phyloP scores from a whole-genome alignment of 805 yeast species.

The Cyberlindnera mississippiensis region DNA sequence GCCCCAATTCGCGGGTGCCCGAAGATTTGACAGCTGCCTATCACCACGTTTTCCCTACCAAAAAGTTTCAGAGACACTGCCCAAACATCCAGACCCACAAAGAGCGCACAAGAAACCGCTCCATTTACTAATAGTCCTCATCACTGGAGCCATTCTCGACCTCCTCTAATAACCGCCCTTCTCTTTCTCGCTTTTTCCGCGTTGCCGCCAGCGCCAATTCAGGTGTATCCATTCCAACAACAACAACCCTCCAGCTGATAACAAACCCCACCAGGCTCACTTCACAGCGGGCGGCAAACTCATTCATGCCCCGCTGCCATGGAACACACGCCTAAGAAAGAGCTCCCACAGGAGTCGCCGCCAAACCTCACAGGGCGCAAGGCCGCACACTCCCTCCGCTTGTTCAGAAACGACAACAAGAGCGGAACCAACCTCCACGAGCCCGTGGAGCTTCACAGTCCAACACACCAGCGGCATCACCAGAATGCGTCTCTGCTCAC shows the following conservation, averaged over 20 bases:
- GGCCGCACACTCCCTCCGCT: conserved; percentile 53
- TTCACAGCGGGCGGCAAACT: neutral
- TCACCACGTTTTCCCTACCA: conserved; percentile 13
- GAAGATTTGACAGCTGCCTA: conserved; percentile 1
- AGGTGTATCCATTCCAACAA: too few species aligned
- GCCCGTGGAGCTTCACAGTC: conserved; percentile 4
- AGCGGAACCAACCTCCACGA: conserved; percentile 13
- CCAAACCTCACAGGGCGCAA: conserved; percentile 43
- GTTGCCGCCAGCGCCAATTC: too few species aligned
- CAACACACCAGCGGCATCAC: conserved; percentile 8
- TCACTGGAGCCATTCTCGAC: too few species aligned
- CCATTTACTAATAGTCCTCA: too few species aligned
- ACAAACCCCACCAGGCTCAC: neutral
- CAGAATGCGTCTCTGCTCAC: neutral
- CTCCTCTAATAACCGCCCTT: too few species aligned
- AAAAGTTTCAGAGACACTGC: too few species aligned
- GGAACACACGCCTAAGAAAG: conserved; percentile 9
- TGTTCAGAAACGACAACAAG: conserved; percentile 40
- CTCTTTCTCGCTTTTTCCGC: neutral
- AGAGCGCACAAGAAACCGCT: too few species aligned
- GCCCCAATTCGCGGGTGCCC: conserved; percentile 2
- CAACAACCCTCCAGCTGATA: neutral
- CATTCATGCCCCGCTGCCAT: conserved; percentile 2
- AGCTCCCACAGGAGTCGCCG: conserved; percentile 8
- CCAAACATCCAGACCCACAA: too few species aligned